Base-by-base conservation (phyloP, 2,329 filamentous ascomycete species). In the Ciborinia camelliae region DNA sequence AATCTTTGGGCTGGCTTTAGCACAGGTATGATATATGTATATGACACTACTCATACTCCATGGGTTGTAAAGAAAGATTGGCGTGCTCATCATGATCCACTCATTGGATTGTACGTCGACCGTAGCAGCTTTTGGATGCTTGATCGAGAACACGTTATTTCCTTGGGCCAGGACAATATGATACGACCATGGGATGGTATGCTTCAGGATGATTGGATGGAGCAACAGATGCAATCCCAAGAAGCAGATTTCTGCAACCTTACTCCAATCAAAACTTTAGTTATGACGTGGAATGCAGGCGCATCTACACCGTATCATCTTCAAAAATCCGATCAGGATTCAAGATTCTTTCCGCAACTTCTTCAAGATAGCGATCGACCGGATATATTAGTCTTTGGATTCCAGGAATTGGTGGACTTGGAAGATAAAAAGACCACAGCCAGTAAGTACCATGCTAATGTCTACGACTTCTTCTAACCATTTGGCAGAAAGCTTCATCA, bases 361-460 rank as follows among this genome's bases (percentile, higher is more conserved):
- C 81, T 99, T 32, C 85, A 88, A 68, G 85, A 84, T n/a, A 88
- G 90, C 67, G 84, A 89, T 47, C 87, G 90, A 9, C 92, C 95
- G 0, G 95, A 98, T 71, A 92, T 99, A 58, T 79, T 98, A 2
- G 86, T 98, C 0, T 99, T 99, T 80, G 94, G 93, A 1, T 99
- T 99, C 76, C 95, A 99, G 76, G 95, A 99, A 77, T 83, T 99
- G n/a, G 95, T 99, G 4, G 95, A 99, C 74, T 81, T 99, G 9
- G 95, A 99, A 76, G 91, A 99, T 78, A 98, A 98, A 79, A 96
- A 93, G 70, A 90, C 96, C 59, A 98, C 94, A 28, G 95, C 95
- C n/a, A 97, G 87, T 86, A 77, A 73, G 83, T 81, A 65, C 60
- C 18, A 41, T 41, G 52, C 37, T 20, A 32, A 47, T 60, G 10